Evolutionary conservation across 1,284 basidiomycete species (phyloP).

Genomic region (Cutaneotrichosporon cutaneum): DNA sequence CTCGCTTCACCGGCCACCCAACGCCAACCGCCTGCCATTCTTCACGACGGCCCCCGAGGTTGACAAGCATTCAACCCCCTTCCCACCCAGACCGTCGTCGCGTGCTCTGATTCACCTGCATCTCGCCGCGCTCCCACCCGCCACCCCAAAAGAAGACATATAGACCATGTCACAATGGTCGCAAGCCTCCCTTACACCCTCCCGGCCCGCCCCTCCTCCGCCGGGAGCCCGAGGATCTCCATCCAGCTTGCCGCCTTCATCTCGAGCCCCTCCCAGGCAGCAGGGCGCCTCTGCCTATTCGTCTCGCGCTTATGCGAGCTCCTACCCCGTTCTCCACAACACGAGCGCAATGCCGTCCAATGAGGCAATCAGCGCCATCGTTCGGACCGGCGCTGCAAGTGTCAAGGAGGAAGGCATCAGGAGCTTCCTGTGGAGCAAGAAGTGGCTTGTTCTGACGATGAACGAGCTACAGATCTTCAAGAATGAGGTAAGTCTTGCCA

Average conservation of each 20-base stretch:
- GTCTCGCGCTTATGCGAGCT: constrained; percentile 36
- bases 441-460: constrained; percentile 85
- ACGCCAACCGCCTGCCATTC: too few relatives aligned
- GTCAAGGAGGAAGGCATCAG: constrained; percentile 88
- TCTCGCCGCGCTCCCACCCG: not conserved
- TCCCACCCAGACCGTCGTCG: too few relatives aligned
- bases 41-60: too few relatives aligned
- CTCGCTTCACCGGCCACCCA: too few relatives aligned
- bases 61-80: too few relatives aligned
- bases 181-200: constrained; percentile 42
- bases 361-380: constrained; percentile 26
- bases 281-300: constrained; percentile 17
- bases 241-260: constrained; percentile 8
- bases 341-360: constrained; percentile 15
- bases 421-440: constrained; percentile 81
- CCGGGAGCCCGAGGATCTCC: constrained; percentile 25
- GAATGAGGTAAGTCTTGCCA: constrained; percentile 69
- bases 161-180: constrained; percentile 33
- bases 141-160: not conserved
- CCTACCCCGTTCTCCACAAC: constrained; percentile 35
- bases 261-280: constrained; percentile 6
- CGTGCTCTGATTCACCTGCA: too few relatives aligned
- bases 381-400: constrained; percentile 62
- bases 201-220: constrained; percentile 43
- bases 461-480: constrained; percentile 81